Conservation (phyloP, 768 basidiomycete genomes). For the Auriculariales sp. region DNA sequence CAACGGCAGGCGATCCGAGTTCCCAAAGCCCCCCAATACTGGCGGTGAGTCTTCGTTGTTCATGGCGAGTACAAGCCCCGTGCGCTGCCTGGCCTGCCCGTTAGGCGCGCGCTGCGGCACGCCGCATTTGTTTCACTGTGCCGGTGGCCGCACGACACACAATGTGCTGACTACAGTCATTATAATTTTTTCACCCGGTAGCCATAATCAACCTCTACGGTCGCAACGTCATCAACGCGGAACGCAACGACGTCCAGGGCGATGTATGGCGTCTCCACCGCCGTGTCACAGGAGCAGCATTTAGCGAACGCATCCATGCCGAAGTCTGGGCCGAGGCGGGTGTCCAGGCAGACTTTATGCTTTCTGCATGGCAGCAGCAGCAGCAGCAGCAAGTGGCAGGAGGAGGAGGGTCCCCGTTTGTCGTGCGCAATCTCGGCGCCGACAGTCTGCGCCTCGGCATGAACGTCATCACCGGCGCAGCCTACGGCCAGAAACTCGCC, state of each 20-base stretch:
- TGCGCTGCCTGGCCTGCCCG: too few relatives aligned
- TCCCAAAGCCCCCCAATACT: slow-evolving; percentile 4
- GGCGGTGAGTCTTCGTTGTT: slow-evolving; percentile 3
- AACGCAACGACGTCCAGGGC: too few relatives aligned
- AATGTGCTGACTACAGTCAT: too few relatives aligned
- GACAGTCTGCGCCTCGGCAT: slow-evolving; percentile 3
- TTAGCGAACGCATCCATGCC: slow-evolving; percentile 2
- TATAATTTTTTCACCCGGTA: too few relatives aligned
- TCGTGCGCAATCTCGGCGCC: slow-evolving; percentile 1
- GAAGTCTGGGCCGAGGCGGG: slow-evolving; percentile 3
- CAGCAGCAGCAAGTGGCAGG: background rate
- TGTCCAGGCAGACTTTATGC: slow-evolving; percentile 1
- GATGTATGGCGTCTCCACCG: slow-evolving; percentile 3
- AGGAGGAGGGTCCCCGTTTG: background rate
- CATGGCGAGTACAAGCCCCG: too few relatives aligned
- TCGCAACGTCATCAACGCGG: slow-evolving; percentile 5
- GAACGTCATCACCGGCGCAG: slow-evolving; percentile 4
- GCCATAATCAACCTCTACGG: slow-evolving; percentile 6
- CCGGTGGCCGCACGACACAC: too few relatives aligned
- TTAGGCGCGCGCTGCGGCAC: too few relatives aligned
- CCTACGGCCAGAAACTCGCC: slow-evolving; percentile 1
- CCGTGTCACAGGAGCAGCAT: slow-evolving; percentile 1
- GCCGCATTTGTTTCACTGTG: too few relatives aligned
- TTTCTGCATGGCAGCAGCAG: background rate
- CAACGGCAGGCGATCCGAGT: background rate